These are phyloP conservation scores for Pestalotiopsis sp. DNA, from an alignment of 2,329 filamentous ascomycete genomes.

Conservation along the genomic window DNA sequence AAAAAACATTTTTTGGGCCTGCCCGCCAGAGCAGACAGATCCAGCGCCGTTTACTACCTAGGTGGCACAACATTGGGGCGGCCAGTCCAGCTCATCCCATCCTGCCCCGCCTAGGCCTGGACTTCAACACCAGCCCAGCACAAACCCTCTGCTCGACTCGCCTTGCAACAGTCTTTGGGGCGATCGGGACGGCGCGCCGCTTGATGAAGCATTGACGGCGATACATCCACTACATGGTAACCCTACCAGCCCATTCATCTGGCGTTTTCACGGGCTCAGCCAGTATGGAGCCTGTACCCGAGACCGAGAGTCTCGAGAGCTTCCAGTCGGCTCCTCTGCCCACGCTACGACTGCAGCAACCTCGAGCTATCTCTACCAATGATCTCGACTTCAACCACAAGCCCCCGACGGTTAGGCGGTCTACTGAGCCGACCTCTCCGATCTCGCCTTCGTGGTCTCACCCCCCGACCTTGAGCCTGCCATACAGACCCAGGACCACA, in stretches of 20 bases:
- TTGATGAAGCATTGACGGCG: neutral
- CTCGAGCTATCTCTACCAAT: conserved; percentile 32
- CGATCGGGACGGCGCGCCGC: neutral
- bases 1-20: neutral
- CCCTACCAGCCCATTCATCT: neutral
- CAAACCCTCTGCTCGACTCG: neutral
- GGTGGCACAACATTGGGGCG: neutral
- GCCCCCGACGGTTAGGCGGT: conserved; percentile 54
- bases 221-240: neutral
- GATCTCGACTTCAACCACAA: conserved; percentile 49
- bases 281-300: conserved; percentile 66
- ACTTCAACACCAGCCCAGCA: neutral
- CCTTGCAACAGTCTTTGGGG: neutral
- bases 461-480: conserved; percentile 39
- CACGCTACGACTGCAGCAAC: conserved; percentile 48
- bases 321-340: conserved; percentile 61
- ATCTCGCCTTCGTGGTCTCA: conserved; percentile 50
- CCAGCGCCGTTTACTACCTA: too few species aligned
- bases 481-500: conserved; percentile 62
- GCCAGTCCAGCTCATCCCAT: neutral
- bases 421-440: conserved; percentile 59
- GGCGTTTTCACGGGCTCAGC: neutral
- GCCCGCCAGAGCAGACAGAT: too few species aligned
- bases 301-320: conserved; percentile 68
- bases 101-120: neutral